phyloP scores from a whole-genome alignment of 1,284 basidiomycete species.

The Irpex rosettiformis region DNA sequence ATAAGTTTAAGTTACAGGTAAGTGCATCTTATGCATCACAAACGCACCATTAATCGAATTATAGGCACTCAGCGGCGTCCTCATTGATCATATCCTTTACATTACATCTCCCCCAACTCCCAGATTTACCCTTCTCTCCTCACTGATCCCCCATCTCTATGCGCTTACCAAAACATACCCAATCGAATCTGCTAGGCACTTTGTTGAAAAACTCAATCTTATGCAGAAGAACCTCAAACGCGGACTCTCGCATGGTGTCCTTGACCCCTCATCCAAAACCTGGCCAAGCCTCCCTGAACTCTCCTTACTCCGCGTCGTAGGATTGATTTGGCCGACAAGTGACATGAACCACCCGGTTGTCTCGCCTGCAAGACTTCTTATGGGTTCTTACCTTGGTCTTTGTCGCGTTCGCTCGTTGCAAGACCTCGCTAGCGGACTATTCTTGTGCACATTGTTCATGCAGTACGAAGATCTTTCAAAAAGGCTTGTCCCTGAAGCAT shows the following conservation, averaged over 20 bases:
- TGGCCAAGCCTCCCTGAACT: constrained; percentile 90
- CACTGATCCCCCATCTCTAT: constrained; percentile 80
- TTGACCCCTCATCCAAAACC: constrained; percentile 66
- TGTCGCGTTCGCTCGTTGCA: constrained; percentile 70
- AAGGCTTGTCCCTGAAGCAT: constrained; percentile 85
- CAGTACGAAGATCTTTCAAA: constrained; percentile 86
- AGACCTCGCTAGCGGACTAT: constrained; percentile 86
- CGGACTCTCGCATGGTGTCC: constrained; percentile 76
- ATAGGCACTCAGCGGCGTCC: constrained; percentile 72
- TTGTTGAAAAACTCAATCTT: constrained; percentile 79
- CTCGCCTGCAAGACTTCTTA: constrained; percentile 83
- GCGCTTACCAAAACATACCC: constrained; percentile 84
- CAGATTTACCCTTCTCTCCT: constrained; percentile 57
- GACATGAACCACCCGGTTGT: constrained; percentile 91
- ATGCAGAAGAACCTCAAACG: constrained; percentile 95
- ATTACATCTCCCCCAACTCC: constrained; percentile 64
- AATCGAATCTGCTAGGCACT: constrained; percentile 73
- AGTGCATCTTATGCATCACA: constrained; percentile 18
- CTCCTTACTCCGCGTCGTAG: constrained; percentile 76
- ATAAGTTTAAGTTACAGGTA: constrained; percentile 91
- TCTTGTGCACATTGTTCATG: constrained; percentile 80
- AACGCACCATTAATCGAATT: constrained; percentile 8
- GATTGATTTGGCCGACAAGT: constrained; percentile 89
- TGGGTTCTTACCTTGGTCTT: constrained; percentile 90
- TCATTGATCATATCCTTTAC: constrained; percentile 92